Evolutionary conservation across 148 eudicot species (phyloP).

Genomic region (Amaranthus cruentus): DNA sequence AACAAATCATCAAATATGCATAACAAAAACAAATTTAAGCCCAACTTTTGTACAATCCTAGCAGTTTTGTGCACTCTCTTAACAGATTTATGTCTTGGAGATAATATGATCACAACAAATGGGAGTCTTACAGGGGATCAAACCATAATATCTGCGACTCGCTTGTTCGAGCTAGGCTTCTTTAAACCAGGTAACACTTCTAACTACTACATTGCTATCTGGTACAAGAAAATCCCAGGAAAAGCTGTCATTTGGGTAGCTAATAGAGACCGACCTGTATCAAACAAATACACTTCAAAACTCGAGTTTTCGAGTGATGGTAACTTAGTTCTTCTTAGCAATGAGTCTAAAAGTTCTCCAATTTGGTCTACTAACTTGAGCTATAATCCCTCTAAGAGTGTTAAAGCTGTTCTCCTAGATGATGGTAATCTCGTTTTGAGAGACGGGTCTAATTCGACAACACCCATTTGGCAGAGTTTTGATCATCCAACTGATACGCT

Average conservation of each 20-base stretch:
- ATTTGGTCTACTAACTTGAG: conserved; percentile 42
- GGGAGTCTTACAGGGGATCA: conserved; percentile 32
- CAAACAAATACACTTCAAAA: conserved; percentile 22
- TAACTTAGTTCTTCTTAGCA: conserved; percentile 9
- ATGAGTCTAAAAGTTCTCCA: conserved; percentile 1
- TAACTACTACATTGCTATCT: conserved; percentile 33
- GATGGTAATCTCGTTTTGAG: conserved; percentile 43
- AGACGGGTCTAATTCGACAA: conserved; percentile 18
- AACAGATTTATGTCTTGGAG: background rate
- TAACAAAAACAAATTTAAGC: too few species aligned
- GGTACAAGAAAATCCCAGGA: conserved; percentile 34
- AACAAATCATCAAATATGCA: too few species aligned
- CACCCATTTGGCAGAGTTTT: conserved; percentile 38
- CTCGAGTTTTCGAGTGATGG: conserved; percentile 18
- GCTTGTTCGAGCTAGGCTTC: conserved; percentile 41
- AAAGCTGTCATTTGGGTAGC: conserved; percentile 41
- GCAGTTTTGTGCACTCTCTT: too few species aligned
- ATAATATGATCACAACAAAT: conserved; percentile 6
- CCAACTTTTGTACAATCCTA: too few species aligned
- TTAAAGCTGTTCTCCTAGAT: conserved; percentile 32
- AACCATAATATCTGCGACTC: conserved; percentile 33
- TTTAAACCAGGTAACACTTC: conserved; percentile 35
- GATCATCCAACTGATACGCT: conserved; percentile 33
- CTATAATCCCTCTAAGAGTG: conserved; percentile 10
- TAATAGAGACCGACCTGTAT: conserved; percentile 35